Evolutionary conservation across 1,284 basidiomycete species (phyloP).

Genomic region (Tylopilus sp.): DNA sequence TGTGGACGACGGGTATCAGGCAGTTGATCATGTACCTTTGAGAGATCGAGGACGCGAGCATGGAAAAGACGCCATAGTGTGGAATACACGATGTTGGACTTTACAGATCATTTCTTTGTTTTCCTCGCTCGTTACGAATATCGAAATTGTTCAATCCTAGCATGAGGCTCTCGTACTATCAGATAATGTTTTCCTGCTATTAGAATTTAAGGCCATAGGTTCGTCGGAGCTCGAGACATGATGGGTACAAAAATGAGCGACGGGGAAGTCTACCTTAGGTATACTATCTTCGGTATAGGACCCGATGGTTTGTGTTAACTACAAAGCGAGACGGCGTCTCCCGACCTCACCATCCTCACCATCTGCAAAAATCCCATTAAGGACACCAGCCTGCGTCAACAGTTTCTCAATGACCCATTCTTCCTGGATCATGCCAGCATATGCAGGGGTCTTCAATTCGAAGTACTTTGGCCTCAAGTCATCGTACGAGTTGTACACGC

Average conservation of each 20-base stretch:
- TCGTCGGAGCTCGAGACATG: no score
- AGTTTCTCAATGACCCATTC: constrained; percentile 84
- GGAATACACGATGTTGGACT: background rate
- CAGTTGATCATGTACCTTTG: constrained; percentile 79
- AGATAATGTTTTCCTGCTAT: no score
- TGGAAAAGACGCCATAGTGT: background rate
- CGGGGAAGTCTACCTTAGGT: no score
- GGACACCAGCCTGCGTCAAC: constrained; percentile 80
- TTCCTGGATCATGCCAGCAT: constrained; percentile 75
- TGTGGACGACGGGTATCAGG: constrained; percentile 92
- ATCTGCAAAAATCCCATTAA: constrained; percentile 77
- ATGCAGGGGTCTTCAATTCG: constrained; percentile 89
- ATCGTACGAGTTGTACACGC: background rate
- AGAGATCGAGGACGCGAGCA: background rate
- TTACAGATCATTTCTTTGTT: background rate
- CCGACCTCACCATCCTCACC: constrained; percentile 1
- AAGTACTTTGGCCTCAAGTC: constrained; percentile 52
- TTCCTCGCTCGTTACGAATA: constrained; percentile 9
- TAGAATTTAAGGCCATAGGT: no score
- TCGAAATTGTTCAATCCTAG: background rate
- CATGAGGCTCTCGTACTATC: no score
- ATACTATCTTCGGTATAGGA: background rate
- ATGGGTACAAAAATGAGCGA: no score
- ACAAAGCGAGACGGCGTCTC: background rate
- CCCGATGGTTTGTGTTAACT: no score